phyloP scores from a whole-genome alignment of 441 rosid genomes.

The Croton laevigatus region DNA sequence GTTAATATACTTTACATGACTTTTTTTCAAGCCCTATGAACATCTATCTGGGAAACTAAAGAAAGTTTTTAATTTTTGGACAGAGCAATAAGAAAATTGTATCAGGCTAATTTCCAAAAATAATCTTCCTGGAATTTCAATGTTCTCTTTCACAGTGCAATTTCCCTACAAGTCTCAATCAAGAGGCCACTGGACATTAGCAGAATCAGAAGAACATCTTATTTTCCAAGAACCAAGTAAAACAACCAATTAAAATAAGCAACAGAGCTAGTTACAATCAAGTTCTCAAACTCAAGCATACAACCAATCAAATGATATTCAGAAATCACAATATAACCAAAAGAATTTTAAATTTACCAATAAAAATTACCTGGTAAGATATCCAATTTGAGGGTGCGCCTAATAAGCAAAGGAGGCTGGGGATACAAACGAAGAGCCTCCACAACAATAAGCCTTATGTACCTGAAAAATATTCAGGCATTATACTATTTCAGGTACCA shows the following conservation, averaged over 20 bases:
- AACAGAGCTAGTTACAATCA: not conserved
- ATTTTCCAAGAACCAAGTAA: conserved; percentile 2
- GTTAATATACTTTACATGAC: not conserved
- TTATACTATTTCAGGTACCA: conserved; percentile 6
- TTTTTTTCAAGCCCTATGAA: not conserved
- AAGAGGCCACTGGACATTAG: not conserved
- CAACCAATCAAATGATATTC: not conserved
- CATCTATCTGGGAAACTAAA: not conserved
- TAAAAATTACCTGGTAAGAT: conserved; percentile 64
- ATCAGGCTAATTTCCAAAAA: not conserved
- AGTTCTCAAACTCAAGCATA: not conserved
- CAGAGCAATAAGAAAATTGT: not conserved
- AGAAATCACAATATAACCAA: not conserved
- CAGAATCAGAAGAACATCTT: not conserved
- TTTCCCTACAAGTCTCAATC: not conserved
- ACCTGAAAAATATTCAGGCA: conserved; percentile 43
- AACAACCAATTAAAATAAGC: too few species aligned
- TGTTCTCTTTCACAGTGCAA: not conserved
- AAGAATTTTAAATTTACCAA: not conserved
- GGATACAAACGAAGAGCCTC: conserved; percentile 94
- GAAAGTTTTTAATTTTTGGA: not conserved
- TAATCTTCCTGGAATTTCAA: not conserved
- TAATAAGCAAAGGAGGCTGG: conserved; percentile 88
- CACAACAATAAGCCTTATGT: conserved; percentile 70
- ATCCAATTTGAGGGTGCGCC: conserved; percentile 75